Percentiles rank a stretch among this genome's conserved stretches.
phyloP scores from a whole-genome alignment of 2,329 filamentous ascomycete species.

The Hymenoscyphus scutula region DNA sequence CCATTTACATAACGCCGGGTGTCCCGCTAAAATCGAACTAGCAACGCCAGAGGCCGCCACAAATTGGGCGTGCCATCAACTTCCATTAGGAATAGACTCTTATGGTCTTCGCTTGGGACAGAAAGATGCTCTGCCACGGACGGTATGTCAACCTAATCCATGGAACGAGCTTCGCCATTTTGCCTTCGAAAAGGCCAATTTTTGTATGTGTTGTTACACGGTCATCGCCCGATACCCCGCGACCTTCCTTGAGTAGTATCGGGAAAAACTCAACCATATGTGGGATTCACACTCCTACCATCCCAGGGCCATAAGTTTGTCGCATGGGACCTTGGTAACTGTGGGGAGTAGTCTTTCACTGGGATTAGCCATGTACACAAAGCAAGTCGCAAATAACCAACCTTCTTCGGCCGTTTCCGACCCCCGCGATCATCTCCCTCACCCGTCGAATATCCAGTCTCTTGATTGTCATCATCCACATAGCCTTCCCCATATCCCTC shows the following conservation, averaged over 20 bases:
- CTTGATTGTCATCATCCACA: conserved; percentile 63
- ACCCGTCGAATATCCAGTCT: conserved; percentile 67
- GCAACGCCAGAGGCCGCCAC: conserved; percentile 18
- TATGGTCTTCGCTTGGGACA: not conserved
- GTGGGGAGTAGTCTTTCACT: conserved; percentile 28
- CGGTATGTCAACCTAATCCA: not conserved
- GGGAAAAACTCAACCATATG: not conserved
- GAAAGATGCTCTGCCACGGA: not conserved
- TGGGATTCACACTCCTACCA: conserved; percentile 51
- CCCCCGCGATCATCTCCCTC: conserved; percentile 61
- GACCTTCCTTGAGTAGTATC: not conserved
- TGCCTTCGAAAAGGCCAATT: not conserved
- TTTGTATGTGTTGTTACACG: not conserved
- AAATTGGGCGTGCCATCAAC: conserved; percentile 11
- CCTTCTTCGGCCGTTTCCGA: conserved; percentile 66
- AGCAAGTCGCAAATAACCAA: conserved; percentile 37
- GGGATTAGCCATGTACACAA: conserved; percentile 28
- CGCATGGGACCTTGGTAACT: conserved; percentile 31
- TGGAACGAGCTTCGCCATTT: not conserved
- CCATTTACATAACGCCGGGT: not conserved
- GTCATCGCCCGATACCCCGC: not conserved
- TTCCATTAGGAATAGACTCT: conserved; percentile 4
- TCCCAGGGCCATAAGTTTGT: conserved; percentile 52
- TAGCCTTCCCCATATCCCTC: conserved; percentile 73
- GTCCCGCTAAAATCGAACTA: conserved; percentile 18